Evolutionary conservation across 1,284 basidiomycete species (phyloP).

Genomic region (Athelia psychrophila): DNA sequence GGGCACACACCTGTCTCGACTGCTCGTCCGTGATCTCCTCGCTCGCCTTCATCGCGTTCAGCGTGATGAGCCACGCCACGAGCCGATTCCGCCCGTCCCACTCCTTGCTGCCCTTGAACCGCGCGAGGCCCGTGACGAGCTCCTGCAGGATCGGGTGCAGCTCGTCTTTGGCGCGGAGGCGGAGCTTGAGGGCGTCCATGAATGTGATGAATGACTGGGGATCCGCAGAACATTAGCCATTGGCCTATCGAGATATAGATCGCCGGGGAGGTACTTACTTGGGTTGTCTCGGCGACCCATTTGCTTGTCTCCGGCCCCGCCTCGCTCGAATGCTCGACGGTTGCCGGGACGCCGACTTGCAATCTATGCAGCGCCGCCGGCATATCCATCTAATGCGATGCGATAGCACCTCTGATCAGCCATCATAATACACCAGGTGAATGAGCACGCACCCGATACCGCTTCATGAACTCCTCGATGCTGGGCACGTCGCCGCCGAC

Average conservation of each 20-base stretch:
- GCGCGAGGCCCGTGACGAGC: conserved; percentile 88
- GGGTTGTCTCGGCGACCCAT: conserved; percentile 98
- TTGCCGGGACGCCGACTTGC: conserved; percentile 93
- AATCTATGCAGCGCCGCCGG: conserved; percentile 91
- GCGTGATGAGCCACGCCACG: conserved; percentile 93
- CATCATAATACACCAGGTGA: neutral
- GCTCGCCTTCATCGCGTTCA: conserved; percentile 96
- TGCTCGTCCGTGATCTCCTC: conserved; percentile 97
- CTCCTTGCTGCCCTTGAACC: conserved; percentile 90
- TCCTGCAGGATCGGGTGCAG: conserved; percentile 94
- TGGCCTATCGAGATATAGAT: too few relatives aligned
- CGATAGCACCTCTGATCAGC: neutral
- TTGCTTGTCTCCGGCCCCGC: conserved; percentile 87
- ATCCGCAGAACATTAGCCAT: too few relatives aligned
- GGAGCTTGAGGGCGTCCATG: conserved; percentile 95
- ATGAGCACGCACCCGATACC: conserved; percentile 68
- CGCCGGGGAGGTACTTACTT: conserved; percentile 51
- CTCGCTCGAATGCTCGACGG: conserved; percentile 89
- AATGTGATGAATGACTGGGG: conserved; percentile 95
- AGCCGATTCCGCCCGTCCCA: conserved; percentile 95
- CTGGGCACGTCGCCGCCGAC: conserved; percentile 82
- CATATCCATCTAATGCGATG: conserved; percentile 79
- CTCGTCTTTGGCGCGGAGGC: conserved; percentile 94
- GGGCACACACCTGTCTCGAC: conserved; percentile 73
- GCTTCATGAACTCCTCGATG: conserved; percentile 88